These are phyloP conservation scores for Clathrus columnatus DNA, from an alignment of 768 basidiomycete genomes.

Conservation along the genomic window DNA sequence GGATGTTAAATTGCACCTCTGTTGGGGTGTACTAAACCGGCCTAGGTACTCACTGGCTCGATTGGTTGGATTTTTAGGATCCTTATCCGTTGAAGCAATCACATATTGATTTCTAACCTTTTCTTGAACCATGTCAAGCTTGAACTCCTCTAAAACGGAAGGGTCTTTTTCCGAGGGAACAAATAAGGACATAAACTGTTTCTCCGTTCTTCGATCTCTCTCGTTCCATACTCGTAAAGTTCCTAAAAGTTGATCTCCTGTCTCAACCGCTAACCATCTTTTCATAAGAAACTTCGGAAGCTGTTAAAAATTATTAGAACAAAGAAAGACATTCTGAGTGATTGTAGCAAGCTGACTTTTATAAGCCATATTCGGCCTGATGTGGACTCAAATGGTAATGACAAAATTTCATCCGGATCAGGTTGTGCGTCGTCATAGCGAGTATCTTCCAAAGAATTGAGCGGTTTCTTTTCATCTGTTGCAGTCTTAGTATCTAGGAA, in stretches of 20 bases:
- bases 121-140: constrained; percentile 82
- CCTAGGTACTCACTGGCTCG: constrained; percentile 15
- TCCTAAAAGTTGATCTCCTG: constrained; percentile 73
- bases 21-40: neutral
- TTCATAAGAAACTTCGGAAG: constrained; percentile 83
- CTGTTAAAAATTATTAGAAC: constrained; percentile 30
- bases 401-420: constrained; percentile 76
- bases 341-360: constrained; percentile 45
- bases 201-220: constrained; percentile 32
- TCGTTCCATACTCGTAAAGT: constrained; percentile 71
- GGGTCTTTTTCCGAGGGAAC: constrained; percentile 19
- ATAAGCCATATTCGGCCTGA: constrained; percentile 78
- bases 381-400: constrained; percentile 66
- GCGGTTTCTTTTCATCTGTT: constrained; percentile 67
- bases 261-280: constrained; percentile 69
- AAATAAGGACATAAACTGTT: constrained; percentile 54
- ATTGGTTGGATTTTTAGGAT: constrained; percentile 34
- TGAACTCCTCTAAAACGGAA: constrained; percentile 51
- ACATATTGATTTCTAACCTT: constrained; percentile 79
- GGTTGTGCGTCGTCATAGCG: constrained; percentile 58
- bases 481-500: constrained; percentile 9
- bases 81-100: constrained; percentile 75
- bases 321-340: constrained; percentile 1
- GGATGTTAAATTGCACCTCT: neutral
- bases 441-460: constrained; percentile 40